Evolutionary conservation across 2,329 filamentous ascomycete species (phyloP), one percentile per base, ranked within the genome.

Genomic region (Achaetomium macrosporum): DNA sequence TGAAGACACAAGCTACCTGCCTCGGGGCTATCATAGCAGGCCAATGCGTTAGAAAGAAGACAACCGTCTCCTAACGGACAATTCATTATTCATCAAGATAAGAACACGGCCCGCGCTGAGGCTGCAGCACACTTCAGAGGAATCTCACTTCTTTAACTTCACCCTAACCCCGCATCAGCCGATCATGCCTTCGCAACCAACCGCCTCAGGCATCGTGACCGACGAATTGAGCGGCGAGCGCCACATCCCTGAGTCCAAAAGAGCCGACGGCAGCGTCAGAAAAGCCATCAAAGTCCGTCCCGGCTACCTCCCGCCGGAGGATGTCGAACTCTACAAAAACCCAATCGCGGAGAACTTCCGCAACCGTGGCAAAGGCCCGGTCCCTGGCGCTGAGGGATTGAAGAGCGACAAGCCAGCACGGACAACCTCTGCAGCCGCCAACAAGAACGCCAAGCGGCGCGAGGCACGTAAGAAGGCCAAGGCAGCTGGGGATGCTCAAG

Each of bases 291-390:
- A 89, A 65, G 90, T 99, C 56, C 84, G 90, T 30, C 92, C 93
- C 0, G 95, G 93, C 50, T 99, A 96, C 71, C 84, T 85, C 33
- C 95, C 93, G 1, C 90, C 91, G 0, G 93, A 99, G 72, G 93
- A 99, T 70, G 86, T 97, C 58, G 90, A 96, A 66, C 77, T 96
- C 42, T 99, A 99, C 79, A 95, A 90, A 74, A 96, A 95, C 70
- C 85, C 88, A 53, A 90, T 85, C 1, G 91, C 91, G 46, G 87
- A 93, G 67, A 83, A 82, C 46, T 96, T 88, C 73, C 90, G 90
- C 66, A 90, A 82, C 61, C 83, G 89, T 48, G 82, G 81, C 25
- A 78, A 74, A 57, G 83, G 81, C 53, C 86, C 81, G 19, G 79
- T 96, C 5, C 88, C 90, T 4, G 92, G 92, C 20, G 87, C 90